phyloP scores from a whole-genome alignment of 2,329 filamentous ascomycete species.

The Dichotomopilus funicola region DNA sequence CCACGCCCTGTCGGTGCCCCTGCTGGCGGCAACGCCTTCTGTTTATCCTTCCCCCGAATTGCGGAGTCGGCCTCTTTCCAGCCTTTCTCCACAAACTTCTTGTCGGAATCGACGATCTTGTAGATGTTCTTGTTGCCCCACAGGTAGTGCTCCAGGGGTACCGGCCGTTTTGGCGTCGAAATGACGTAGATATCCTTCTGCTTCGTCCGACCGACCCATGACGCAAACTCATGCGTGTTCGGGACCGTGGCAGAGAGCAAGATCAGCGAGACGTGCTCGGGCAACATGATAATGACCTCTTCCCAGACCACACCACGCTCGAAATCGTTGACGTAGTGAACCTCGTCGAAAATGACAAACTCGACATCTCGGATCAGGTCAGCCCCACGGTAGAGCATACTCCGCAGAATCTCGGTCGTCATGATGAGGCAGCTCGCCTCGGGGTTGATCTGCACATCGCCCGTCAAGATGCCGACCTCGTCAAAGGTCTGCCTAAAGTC shows the following conservation, averaged over 20 bases:
- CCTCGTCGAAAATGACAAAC: conserved; percentile 98
- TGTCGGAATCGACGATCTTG: conserved; percentile 91
- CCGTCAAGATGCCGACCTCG: conserved; percentile 93
- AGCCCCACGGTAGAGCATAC: conserved; percentile 95
- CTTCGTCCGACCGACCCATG: conserved; percentile 96
- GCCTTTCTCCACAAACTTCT: conserved; percentile 82
- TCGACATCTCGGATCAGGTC: conserved; percentile 96
- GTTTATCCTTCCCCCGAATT: conserved; percentile 74
- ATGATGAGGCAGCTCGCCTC: conserved; percentile 98
- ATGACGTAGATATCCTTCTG: conserved; percentile 99
- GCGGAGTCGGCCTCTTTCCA: conserved; percentile 91
- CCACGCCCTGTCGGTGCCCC: conserved; percentile 36
- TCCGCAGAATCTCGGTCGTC: conserved; percentile 96
- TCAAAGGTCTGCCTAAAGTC: conserved; percentile 88
- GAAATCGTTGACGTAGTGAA: conserved; percentile 95
- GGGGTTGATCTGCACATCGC: conserved; percentile 95
- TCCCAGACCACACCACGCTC: conserved; percentile 98
- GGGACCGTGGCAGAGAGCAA: conserved; percentile 92
- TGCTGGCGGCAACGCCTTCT: conserved; percentile 41
- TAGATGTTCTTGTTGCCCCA: conserved; percentile 91
- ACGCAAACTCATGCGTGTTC: conserved; percentile 96
- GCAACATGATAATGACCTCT: conserved; percentile 99
- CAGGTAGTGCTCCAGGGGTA: conserved; percentile 90
- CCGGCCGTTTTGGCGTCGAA: conserved; percentile 88
- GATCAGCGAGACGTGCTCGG: conserved; percentile 93